These are phyloP conservation scores for Dactylellina cionopaga DNA, from an alignment of 2,329 filamentous ascomycete genomes.

Conservation along the genomic window DNA sequence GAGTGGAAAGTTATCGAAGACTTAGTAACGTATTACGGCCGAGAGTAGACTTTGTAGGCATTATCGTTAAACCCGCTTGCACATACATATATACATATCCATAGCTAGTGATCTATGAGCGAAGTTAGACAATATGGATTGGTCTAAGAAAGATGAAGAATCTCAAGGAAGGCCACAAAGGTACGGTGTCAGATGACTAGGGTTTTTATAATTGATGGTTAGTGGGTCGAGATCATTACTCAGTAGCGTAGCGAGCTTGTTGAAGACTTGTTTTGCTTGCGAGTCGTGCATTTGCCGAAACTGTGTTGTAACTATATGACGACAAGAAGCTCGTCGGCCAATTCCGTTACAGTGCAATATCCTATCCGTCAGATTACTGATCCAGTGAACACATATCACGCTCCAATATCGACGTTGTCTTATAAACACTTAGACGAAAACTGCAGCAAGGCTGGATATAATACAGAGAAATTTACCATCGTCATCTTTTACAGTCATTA, in stretches of 20 bases:
- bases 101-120: no score
- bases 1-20: background rate
- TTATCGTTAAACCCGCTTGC: slow-evolving; percentile 5
- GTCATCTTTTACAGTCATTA: slow-evolving; percentile 12
- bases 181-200: no score
- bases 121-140: no score
- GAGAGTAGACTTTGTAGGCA: background rate
- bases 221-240: no score
- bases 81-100: background rate
- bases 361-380: slow-evolving; percentile 10
- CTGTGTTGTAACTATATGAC: background rate
- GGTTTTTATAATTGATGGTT: no score
- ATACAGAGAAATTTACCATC: background rate
- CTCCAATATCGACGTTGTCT: background rate
- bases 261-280: no score
- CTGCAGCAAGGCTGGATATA: background rate
- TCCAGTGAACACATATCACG: background rate
- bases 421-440: background rate
- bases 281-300: no score
- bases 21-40: slow-evolving; percentile 13
- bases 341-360: background rate
- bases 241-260: no score
- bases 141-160: no score
- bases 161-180: no score
- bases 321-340: background rate